Base-by-base conservation (phyloP, 768 basidiomycete species). In the Suillus subalutaceus region DNA sequence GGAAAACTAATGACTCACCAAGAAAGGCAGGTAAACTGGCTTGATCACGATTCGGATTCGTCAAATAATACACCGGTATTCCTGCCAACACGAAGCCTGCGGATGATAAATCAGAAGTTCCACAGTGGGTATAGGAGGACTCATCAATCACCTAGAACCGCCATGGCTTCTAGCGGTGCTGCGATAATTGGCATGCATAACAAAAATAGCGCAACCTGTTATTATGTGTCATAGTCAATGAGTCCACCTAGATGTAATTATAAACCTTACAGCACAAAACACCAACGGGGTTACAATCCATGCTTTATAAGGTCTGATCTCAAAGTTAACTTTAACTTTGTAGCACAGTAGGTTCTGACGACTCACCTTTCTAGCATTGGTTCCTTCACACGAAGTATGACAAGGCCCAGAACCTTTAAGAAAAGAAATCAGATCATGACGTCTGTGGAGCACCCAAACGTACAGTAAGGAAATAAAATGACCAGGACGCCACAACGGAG, bases 131-230 rank as follows among this genome's bases (percentile, higher is more conserved):
- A 23, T 30, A 58, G 56, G 20, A 43, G 37, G 50, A 30, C 9
- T 32, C 13, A 16, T 2, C 26, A 79, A 86, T 65, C 70, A 96
- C 95, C 90, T 64, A 97, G 82, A 7, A 95, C 96, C 9, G 95
- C 89, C 7, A 93, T 75, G 0, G 96, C 95, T 75, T 97, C 91
- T 16, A 90, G 79, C 8, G 97, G 97, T 26, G 96, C 96, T 4
- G 97, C 97, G 65, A 96, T 90, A 61, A 97, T 83, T 2, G 96
- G 96, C 94, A 99, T 97, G 72, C 90, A 91, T 12, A 99, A 81
- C 62, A 99, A 82, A 79, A 96, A 96, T 61, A 95, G 80, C 3
- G 95, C 94, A 13, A 96, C 91, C 92, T 93, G 65, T 13, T 40
- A 62, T 60, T 62, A 41, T 35, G 48, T 41, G 41, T 40, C 18